A percentile compares a stretch with the other conserved stretches of the same genome.
Conservation (phyloP, 805 yeast genomes). For the Schwanniomyces yamadae region DNA sequence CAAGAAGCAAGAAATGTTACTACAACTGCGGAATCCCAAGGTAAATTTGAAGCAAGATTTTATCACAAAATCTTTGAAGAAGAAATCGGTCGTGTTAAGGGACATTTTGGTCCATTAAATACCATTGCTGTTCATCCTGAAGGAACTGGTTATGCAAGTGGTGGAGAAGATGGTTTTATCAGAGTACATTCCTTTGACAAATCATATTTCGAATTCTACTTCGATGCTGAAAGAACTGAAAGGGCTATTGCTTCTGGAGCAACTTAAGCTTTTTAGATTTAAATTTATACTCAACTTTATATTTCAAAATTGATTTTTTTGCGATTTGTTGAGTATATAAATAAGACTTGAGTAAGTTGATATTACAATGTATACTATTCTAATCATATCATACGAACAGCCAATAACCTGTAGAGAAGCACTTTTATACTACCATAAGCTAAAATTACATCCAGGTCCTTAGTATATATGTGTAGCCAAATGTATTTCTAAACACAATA, state of each 20-base stretch:
- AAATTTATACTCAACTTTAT: no score
- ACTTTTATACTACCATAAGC: no score
- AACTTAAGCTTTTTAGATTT: no score
- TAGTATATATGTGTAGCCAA: no score
- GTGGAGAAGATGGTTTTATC: constrained; percentile 97
- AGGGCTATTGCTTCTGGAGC: constrained; percentile 40
- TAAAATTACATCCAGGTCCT: no score
- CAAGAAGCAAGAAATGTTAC: constrained; percentile 98
- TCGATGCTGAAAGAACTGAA: constrained; percentile 86
- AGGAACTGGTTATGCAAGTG: constrained; percentile 92
- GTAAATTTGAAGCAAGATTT: constrained; percentile 95
- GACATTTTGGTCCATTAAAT: constrained; percentile 98
- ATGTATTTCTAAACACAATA: no score
- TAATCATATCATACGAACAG: no score
- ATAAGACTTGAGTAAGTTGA: no score
- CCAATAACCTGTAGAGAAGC: no score
- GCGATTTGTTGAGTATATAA: no score
- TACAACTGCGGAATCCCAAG: constrained; percentile 90
- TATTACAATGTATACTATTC: no score
- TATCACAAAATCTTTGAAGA: constrained; percentile 93
- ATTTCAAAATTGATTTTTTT: no score
- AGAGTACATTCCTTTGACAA: constrained; percentile 93
- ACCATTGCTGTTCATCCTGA: constrained; percentile 91
- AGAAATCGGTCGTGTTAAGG: constrained; percentile 95
- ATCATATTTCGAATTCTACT: constrained; percentile 87